Evolutionary conservation across 1,284 basidiomycete genomes (phyloP).

Genomic region (Entoloma clypeatum): DNA sequence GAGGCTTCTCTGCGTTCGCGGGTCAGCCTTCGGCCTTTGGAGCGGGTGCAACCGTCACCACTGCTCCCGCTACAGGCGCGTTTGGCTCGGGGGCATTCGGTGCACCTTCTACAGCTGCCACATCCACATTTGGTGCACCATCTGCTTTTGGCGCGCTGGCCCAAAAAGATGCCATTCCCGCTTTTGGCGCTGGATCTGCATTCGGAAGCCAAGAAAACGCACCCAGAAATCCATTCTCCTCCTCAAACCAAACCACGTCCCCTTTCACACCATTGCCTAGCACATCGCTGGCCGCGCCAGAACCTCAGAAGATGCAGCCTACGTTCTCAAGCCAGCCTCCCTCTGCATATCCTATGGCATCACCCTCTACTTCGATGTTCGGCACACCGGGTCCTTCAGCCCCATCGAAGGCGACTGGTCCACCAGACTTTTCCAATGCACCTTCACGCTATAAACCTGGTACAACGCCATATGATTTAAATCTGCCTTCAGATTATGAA

Average conservation of each 20-base stretch:
- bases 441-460: constrained; percentile 42
- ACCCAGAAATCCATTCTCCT: constrained; percentile 13
- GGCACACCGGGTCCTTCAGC: constrained; percentile 4
- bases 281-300: constrained; percentile 7
- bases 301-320: constrained; percentile 8
- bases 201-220: constrained; percentile 14
- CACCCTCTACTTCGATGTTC: constrained; percentile 15
- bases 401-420: constrained; percentile 7
- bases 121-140: constrained; percentile 3
- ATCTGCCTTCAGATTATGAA: constrained; percentile 58
- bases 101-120: constrained; percentile 6
- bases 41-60: constrained; percentile 17
- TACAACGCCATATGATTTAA: constrained; percentile 50
- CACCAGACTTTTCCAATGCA: constrained; percentile 43
- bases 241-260: constrained; percentile 6
- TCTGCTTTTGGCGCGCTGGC: constrained; percentile 19
- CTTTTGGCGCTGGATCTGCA: constrained; percentile 14
- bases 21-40: constrained; percentile 28
- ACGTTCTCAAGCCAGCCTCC: constrained; percentile 13
- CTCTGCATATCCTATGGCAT: constrained; percentile 19
- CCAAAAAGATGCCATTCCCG: constrained; percentile 20
- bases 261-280: constrained; percentile 11
- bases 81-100: constrained; percentile 20
- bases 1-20: constrained; percentile 23
- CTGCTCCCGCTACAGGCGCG: constrained; percentile 12